Evolutionary conservation across 768 basidiomycete genomes (phyloP), one percentile per base, ranked within the genome.

Genomic region (Solioccasus polychromus): DNA sequence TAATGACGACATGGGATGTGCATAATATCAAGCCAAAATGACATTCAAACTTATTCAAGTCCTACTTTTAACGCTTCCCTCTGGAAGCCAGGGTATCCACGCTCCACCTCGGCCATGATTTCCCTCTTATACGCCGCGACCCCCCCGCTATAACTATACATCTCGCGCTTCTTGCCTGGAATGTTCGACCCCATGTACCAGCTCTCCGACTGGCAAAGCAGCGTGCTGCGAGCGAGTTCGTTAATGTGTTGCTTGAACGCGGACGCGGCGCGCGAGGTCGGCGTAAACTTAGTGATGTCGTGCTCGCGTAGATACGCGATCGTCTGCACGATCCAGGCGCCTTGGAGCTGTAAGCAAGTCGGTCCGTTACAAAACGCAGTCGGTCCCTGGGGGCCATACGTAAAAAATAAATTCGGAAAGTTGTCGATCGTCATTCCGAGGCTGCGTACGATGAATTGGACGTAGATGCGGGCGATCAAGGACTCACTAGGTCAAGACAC

Each of bases 371-470:
- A n/a, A n/a, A n/a, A n/a, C n/a, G n/a, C n/a, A n/a, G n/a, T n/a
- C n/a, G n/a, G n/a, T n/a, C n/a, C n/a, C n/a, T n/a, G n/a, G n/a
- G n/a, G n/a, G n/a, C n/a, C n/a, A n/a, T n/a, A n/a, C n/a, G n/a
- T n/a, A n/a, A n/a, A n/a, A n/a, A 44, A 51, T 15, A 55, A 28
- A 10, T 55, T 55, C 4, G 53, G 52, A 22, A 55, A 55, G 10
- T 44, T 39, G 20, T 55, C 39, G 26, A 55, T 47, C 15, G 54
- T 42, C 44, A 55, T 31, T 2, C 53, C 54, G 2, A 55, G 53
- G 24, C 53, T 55, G 19, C 18, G 19, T 6, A 5, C 18, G n/a
- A n/a, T n/a, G n/a, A n/a, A n/a, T 8, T 8, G n/a, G n/a, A n/a
- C n/a, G n/a, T n/a, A n/a, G n/a, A n/a, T n/a, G n/a, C n/a, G n/a